phyloP scores from a whole-genome alignment of 2,329 filamentous ascomycete genomes.

The Talaromyces sp. region DNA sequence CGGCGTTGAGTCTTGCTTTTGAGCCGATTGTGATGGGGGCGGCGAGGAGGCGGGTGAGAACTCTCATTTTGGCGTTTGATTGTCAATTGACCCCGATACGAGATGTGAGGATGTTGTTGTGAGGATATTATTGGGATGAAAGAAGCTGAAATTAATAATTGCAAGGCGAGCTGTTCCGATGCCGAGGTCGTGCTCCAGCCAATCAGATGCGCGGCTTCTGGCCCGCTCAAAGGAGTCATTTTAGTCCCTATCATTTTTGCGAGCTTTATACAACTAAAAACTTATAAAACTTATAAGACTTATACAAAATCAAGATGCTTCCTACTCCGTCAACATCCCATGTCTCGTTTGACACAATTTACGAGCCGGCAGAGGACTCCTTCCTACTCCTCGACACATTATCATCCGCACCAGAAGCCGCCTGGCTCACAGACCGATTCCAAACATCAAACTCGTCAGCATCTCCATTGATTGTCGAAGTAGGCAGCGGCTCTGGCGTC shows the following conservation, averaged over 20 bases:
- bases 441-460: conserved; percentile 23
- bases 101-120: neutral
- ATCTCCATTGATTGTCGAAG: conserved; percentile 68
- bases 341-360: conserved; percentile 82
- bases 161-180: conserved; percentile 7
- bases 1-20: conserved; percentile 43
- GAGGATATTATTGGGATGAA: neutral
- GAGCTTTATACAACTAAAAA: neutral
- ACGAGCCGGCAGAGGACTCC: conserved; percentile 94
- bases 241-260: neutral
- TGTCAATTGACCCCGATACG: neutral
- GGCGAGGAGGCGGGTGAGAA: conserved; percentile 40
- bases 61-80: conserved; percentile 33
- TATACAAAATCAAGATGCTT: conserved; percentile 64
- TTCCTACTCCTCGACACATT: conserved; percentile 91
- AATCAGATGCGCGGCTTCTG: conserved; percentile 21
- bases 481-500: conserved; percentile 89
- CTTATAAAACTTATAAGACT: too few species aligned
- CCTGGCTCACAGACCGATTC: conserved; percentile 69
- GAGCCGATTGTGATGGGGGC: conserved; percentile 41
- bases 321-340: conserved; percentile 93
- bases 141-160: neutral
- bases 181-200: conserved; percentile 20
- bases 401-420: conserved; percentile 65
- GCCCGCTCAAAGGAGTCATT: neutral